Base-by-base conservation (phyloP, 2,329 filamentous ascomycete genomes). In the Coniochaeta ligniaria region DNA sequence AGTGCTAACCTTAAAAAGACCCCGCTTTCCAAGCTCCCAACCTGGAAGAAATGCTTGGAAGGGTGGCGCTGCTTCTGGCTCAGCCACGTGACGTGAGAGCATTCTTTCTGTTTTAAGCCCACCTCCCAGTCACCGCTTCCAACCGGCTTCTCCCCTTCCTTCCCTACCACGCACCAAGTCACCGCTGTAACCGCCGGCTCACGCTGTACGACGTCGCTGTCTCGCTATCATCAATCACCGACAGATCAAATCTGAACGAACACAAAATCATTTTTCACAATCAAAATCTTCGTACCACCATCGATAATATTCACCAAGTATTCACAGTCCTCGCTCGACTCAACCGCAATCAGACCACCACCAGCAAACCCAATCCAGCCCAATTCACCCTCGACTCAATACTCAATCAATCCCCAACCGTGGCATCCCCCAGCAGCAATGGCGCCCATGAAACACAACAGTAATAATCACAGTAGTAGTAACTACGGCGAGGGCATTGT, bases 391-490 rank as follows among this genome's bases (percentile, higher is more conserved):
- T 20, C 38, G 9, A 47, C n/a, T 14, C n/a, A 26, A 43, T 12
- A 16, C 38, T 12, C 35, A 43, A 16, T 28, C 43, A 5, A 24
- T 24, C 35, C 22, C 50, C 61, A 66, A 70, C 66, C 60, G 68
- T 72, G 70, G 72, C 71, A 73, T 67, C 70, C 64, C 66, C 64
- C 64, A 62, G 61, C 52, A 71, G 67, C 67, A 77, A 86, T 86
- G 83, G 80, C 83, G 80, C 80, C 83, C 82, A 90, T 91, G 85
- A 90, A 86, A 82, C 81, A 83, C 75, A 82, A 83, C 76, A 84
- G 78, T 78, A 82, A 80, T 79, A 85, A 80, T 81, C 83, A 82
- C 82, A 86, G 83, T 84, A 90, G 83, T 87, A 89, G 86, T 90
- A 90, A 83, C 86, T 90, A 87, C 83, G 84, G 85, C 83, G 85